Evolutionary conservation across 176 grass and related monocot species (phyloP).

Genomic region (Eragrostis nindensis): DNA sequence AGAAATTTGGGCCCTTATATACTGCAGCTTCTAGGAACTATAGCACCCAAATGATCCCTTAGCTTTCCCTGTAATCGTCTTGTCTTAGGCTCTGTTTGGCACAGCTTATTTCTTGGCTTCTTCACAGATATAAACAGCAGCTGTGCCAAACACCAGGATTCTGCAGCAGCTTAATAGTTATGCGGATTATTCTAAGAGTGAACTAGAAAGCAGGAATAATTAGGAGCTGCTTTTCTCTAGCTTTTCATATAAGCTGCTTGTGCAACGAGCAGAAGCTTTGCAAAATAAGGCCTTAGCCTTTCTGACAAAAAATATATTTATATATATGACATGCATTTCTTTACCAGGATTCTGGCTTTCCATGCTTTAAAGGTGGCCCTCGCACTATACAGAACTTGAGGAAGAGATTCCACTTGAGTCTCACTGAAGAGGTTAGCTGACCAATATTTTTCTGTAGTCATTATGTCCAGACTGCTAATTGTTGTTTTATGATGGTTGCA

Average conservation of each 20-base stretch:
- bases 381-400: conserved; percentile 97
- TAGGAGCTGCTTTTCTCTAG: no score
- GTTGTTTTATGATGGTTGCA: conserved; percentile 48
- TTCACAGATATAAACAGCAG: no score
- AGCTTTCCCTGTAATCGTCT: neutral
- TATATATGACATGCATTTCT: conserved; percentile 14
- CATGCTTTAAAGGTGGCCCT: conserved; percentile 92
- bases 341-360: conserved; percentile 92
- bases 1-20: neutral
- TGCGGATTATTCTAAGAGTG: no score
- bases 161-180: no score
- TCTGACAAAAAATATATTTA: conserved; percentile 21
- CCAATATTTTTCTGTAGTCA: conserved; percentile 13
- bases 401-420: conserved; percentile 96
- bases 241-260: no score
- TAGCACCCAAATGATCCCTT: neutral
- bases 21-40: neutral
- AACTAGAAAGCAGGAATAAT: no score
- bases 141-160: no score
- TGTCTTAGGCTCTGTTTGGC: neutral
- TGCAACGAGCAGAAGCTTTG: no score
- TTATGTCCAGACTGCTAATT: neutral
- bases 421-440: conserved; percentile 89
- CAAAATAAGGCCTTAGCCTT: neutral
- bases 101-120: no score